These are phyloP conservation scores for Alternaria viburni DNA, from an alignment of 2,329 filamentous ascomycete species.

Conservation along the genomic window DNA sequence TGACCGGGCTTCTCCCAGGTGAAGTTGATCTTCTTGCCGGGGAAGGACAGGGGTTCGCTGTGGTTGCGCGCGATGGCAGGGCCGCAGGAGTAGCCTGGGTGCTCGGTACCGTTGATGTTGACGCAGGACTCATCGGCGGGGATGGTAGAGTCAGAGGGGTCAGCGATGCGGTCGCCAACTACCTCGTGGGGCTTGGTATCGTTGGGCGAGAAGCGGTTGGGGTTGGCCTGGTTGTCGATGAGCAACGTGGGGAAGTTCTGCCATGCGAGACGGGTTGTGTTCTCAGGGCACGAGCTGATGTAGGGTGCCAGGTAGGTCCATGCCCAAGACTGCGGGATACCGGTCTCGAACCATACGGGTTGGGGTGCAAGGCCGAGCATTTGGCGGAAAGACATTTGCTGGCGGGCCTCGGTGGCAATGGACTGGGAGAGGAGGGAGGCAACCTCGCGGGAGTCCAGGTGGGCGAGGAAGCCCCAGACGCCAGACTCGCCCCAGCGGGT, in stretches of 20 bases:
- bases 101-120: slow-evolving; percentile 60
- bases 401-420: slow-evolving; percentile 78
- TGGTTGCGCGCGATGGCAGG: slow-evolving; percentile 73
- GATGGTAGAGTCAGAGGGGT: slow-evolving; percentile 58
- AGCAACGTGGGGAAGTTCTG: slow-evolving; percentile 80
- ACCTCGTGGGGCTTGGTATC: slow-evolving; percentile 69
- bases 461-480: slow-evolving; percentile 80
- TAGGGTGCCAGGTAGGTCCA: slow-evolving; percentile 84
- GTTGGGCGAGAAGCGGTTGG: slow-evolving; percentile 69
- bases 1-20: slow-evolving; percentile 74
- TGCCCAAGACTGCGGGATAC: slow-evolving; percentile 82
- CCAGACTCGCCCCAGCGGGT: slow-evolving; percentile 81
- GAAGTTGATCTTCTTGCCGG: slow-evolving; percentile 74
- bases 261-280: slow-evolving; percentile 78
- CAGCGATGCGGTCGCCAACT: slow-evolving; percentile 63
- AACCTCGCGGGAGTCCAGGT: slow-evolving; percentile 77
- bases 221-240: slow-evolving; percentile 79
- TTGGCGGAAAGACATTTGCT: slow-evolving; percentile 85
- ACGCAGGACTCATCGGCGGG: slow-evolving; percentile 61
- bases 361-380: slow-evolving; percentile 80
- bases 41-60: slow-evolving; percentile 73
- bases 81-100: slow-evolving; percentile 64
- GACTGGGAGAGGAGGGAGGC: slow-evolving; percentile 76
- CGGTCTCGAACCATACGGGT: slow-evolving; percentile 81
- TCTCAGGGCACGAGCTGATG: slow-evolving; percentile 75